Evolutionary conservation across 148 eudicot species (phyloP).

Genomic region (Cornus suecica): DNA sequence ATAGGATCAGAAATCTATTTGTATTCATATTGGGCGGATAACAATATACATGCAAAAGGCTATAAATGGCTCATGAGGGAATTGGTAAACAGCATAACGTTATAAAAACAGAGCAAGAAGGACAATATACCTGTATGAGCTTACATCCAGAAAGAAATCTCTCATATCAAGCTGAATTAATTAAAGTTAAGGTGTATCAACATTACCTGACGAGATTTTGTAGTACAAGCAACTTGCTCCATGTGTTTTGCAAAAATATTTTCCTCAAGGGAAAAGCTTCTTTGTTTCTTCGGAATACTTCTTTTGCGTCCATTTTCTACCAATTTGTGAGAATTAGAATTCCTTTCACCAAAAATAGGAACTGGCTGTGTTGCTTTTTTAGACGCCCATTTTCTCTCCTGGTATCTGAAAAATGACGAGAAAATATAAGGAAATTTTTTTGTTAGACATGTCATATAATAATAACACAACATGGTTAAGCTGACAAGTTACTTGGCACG

Average conservation of each 20-base stretch:
- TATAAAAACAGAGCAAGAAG: not conserved
- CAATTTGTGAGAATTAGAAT: not conserved
- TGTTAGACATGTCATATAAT: not conserved
- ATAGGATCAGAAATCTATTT: no score
- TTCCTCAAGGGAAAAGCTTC: constrained; percentile 56
- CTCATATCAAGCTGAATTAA: not conserved
- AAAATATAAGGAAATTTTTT: not conserved
- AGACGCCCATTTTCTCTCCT: constrained; percentile 45
- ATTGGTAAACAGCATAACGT: not conserved
- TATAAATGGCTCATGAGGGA: not conserved
- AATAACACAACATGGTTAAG: not conserved
- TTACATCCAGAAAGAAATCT: not conserved
- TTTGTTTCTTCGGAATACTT: constrained; percentile 38
- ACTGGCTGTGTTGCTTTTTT: constrained; percentile 26
- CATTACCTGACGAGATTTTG: constrained; percentile 45
- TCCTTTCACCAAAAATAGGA: constrained; percentile 13
- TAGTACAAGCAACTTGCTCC: constrained; percentile 24
- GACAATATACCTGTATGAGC: not conserved
- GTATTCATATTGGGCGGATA: no score
- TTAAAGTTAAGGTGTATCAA: not conserved
- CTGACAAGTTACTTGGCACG: constrained; percentile 46
- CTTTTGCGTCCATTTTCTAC: constrained; percentile 3
- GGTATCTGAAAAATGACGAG: constrained; percentile 36
- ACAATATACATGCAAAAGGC: not conserved
- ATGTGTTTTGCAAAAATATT: constrained; percentile 24